Conservation (phyloP, 768 basidiomycete species). For the Boletus subcaerulescens region DNA sequence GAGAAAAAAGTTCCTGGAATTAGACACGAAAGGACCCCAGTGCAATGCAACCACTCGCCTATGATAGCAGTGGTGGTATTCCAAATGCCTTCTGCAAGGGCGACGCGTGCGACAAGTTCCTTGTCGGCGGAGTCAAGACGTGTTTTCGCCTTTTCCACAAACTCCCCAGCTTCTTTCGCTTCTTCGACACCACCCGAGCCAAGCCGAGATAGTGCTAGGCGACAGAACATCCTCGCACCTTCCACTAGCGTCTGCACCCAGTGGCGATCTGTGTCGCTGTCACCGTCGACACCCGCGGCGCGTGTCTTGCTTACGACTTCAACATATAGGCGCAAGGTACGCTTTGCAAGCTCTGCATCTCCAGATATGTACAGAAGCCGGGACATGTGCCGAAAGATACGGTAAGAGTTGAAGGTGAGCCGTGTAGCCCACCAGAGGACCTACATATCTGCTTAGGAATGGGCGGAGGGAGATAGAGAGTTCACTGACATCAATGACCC, state of each 20-base stretch:
- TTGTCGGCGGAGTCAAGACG: slow-evolving; percentile 49
- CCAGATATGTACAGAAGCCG: slow-evolving; percentile 64
- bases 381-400: slow-evolving; percentile 81
- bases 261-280: slow-evolving; percentile 60
- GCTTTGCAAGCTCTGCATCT: slow-evolving; percentile 60
- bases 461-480: not conserved
- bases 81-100: slow-evolving; percentile 72
- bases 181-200: slow-evolving; percentile 50
- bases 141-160: slow-evolving; percentile 59
- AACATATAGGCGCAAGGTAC: slow-evolving; percentile 77
- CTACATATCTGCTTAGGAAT: slow-evolving; percentile 35
- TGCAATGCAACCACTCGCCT: slow-evolving; percentile 41
- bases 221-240: slow-evolving; percentile 76
- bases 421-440: slow-evolving; percentile 93
- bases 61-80: slow-evolving; percentile 64
- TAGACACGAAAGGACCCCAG: not conserved
- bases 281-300: slow-evolving; percentile 43
- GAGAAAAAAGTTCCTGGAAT: slow-evolving; percentile 25
- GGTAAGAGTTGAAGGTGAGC: slow-evolving; percentile 90
- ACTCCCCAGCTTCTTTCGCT: slow-evolving; percentile 55
- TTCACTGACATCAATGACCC: slow-evolving; percentile 75
- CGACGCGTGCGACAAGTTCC: slow-evolving; percentile 55
- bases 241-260: slow-evolving; percentile 80
- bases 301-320: slow-evolving; percentile 83
- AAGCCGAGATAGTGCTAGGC: slow-evolving; percentile 38